Conservation (phyloP, 345 rosid species). For the Pelargonium nanum region DNA sequence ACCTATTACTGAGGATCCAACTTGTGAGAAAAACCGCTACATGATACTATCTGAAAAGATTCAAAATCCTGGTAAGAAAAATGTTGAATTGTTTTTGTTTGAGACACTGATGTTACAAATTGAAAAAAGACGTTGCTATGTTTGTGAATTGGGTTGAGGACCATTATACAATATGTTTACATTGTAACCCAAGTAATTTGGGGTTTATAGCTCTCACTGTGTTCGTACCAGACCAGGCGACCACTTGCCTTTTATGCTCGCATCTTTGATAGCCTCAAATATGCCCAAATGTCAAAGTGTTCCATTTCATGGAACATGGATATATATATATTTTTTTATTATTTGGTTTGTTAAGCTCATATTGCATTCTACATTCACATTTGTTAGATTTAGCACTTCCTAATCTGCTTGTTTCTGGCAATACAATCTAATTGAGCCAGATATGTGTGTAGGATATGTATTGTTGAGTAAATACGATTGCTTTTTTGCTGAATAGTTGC, state of each 20-base stretch:
- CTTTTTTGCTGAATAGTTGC: neutral
- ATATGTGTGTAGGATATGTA: neutral
- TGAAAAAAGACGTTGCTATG: no score
- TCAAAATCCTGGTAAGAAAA: conserved; percentile 41
- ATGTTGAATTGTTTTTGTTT: neutral
- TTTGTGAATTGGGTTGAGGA: neutral
- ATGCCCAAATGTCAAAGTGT: no score
- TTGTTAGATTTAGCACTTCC: neutral
- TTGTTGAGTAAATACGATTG: neutral
- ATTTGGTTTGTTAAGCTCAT: no score
- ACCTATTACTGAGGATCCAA: conserved; percentile 71
- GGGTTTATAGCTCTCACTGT: no score
- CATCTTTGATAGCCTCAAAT: no score
- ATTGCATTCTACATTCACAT: neutral
- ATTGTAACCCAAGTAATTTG: no score
- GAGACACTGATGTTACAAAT: neutral
- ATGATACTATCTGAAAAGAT: conserved; percentile 65
- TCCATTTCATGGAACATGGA: no score
- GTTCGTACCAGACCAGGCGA: no score
- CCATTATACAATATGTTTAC: neutral
- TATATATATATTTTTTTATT: no score
- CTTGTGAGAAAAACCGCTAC: conserved; percentile 48
- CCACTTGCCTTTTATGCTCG: no score
- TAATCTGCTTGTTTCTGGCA: neutral
- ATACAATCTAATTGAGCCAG: neutral